Base-by-base conservation (phyloP, 2,329 filamentous ascomycete genomes). In the Ceratocystis colombiana region DNA sequence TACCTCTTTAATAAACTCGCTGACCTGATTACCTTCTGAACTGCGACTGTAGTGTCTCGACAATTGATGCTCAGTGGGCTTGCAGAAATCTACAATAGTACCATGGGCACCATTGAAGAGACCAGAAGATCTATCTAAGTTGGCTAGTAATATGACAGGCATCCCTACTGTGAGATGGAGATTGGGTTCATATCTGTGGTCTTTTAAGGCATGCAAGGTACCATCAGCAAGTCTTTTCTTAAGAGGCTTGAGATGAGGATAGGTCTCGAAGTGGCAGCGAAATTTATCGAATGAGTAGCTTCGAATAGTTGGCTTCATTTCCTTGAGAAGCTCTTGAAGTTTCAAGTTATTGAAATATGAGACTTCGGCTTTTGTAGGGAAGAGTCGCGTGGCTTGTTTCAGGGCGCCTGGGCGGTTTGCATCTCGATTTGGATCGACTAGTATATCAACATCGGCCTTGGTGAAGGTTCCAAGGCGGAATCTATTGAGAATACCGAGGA, bases 41-140 rank as follows among this genome's bases (percentile, higher is more conserved):
- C 2, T 25, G 22, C 22, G 22, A 25, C 22, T 25, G 22, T 25
- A 25, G 22, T 25, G 22, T 25, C 22, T 25, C 22, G 22, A 25
- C 22, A 25, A 25, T 25, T 25, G 22, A 25, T 25, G 22, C 22
- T 25, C 22, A 25, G 22, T 25, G 22, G 22, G 25, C 5, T 30
- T 37, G 20, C 15, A 10, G 17, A 50, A 50, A 6, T 6, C 44
- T 25, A 50, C 28, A 37, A 64, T 37, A 2, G 37, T 20, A 1
- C 62, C 62, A 17, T 64, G 62, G 10, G 28, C n/a, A n/a, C 45
- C 62, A 1, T 64, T 64, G 1, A 64, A 53, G 41, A 22, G 22
- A 12, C 25, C 15, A 8, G 37, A 15, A 6, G 12, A 25, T 45
- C 4, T 5, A 20, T 7, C 25, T 25, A 53, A 53, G 12, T 53